Percentiles rank a stretch among this genome's conserved stretches.
These are phyloP conservation scores for Plasmopara muralis DNA, from an alignment of 352 stramenopile genomes.

Conservation along the genomic window DNA sequence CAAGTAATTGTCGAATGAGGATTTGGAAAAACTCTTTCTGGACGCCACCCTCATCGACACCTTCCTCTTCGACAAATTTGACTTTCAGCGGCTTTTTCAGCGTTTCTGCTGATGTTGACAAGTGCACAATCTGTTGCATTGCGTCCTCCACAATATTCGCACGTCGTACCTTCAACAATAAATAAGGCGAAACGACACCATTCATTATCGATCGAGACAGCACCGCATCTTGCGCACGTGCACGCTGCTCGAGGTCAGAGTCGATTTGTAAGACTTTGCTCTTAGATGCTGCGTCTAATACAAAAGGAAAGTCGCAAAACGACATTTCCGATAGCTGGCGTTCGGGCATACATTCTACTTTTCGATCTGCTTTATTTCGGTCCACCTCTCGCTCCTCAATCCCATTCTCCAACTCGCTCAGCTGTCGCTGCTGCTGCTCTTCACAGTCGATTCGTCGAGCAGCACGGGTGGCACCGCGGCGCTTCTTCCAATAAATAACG, in stretches of 20 bases:
- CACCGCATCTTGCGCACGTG: constrained; percentile 50
- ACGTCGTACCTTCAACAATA: constrained; percentile 58
- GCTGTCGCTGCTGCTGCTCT: constrained; percentile 12
- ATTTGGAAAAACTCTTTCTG: constrained; percentile 85
- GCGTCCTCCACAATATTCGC: constrained; percentile 74
- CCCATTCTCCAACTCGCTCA: constrained; percentile 13
- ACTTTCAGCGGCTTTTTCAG: constrained; percentile 80
- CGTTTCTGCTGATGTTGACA: constrained; percentile 40
- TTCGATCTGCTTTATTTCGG: constrained; percentile 9
- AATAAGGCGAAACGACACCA: constrained; percentile 38
- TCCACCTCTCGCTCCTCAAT: constrained; percentile 14
- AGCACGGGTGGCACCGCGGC: constrained; percentile 18
- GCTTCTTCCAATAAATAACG: constrained; percentile 67
- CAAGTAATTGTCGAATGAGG: constrained; percentile 60
- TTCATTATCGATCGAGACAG: constrained; percentile 26
- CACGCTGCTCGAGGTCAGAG: constrained; percentile 63
- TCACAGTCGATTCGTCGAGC: constrained; percentile 16
- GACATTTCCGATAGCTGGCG: constrained; percentile 72
- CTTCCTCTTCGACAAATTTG: constrained; percentile 80
- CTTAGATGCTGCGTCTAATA: constrained; percentile 75
- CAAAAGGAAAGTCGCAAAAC: constrained; percentile 78
- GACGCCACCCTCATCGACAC: constrained; percentile 72
- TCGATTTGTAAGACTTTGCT: constrained; percentile 70
- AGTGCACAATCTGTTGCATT: constrained; percentile 60
- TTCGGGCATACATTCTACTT: constrained; percentile 24